Base-by-base conservation (phyloP, 805 yeast genomes). In the Pichia heedii region DNA sequence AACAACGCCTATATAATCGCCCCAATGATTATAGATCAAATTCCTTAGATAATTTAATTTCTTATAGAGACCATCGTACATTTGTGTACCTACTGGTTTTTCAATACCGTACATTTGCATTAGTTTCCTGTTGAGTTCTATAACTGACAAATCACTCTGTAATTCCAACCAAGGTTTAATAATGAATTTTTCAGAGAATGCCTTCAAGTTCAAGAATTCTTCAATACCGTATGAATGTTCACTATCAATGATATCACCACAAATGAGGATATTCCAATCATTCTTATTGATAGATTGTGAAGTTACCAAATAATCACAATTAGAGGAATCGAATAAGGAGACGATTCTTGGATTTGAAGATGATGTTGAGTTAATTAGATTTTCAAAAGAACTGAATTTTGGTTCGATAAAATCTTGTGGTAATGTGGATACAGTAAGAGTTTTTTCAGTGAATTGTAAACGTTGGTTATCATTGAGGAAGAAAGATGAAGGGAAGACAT, bases 401-500 rank as follows among this genome's bases (percentile, higher is more conserved):
- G 63, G 54, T 22, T 63, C 95, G 4, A 58, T 54, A 56, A 89
- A 90, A 54, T 86, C 93, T 3, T 94, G 95, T 0, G 97, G 97
- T 30, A 90, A 66, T 48, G 89, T 66, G 0, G 97, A 97, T 58
- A 81, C 76, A 62, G 89, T 90, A 1, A 90, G 93, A 44, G 87
- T 79, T 44, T 70, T 66, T n/a, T n/a, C n/a, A 10, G 84, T 76
- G 60, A 86, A 90, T 53, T 68, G 68, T 21, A 87, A 65, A 50
- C 96, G 66, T 53, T 71, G 71, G 45, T 76, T 67, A 5, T 74
- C 71, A 4, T 84, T 80, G 21, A 90, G 65, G 56, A 89, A 86
- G 58, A 88, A 84, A 0, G 96, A 88, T 1, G 84, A 79, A 10
- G 97, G 96, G 62, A 68, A 89, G 56, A 90, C 84, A 56, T 86